Conservation (phyloP, 352 stramenopile species). For the Globisporangium rhizosaccharum region DNA sequence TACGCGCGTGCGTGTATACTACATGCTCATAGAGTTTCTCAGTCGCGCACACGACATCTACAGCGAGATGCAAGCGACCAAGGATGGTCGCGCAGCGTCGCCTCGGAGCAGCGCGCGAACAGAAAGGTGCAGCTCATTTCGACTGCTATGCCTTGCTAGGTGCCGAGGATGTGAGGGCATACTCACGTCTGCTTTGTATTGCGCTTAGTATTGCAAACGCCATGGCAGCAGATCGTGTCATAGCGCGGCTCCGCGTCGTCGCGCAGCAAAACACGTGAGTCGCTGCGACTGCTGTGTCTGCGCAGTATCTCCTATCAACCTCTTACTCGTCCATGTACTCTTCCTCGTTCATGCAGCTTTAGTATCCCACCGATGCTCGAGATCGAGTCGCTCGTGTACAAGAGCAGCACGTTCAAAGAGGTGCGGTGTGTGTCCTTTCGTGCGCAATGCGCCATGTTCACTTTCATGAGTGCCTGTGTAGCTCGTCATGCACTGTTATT, state of each 20-base stretch:
- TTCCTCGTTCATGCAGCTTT: conserved; percentile 18
- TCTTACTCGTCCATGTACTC: not conserved
- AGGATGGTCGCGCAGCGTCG: conserved; percentile 21
- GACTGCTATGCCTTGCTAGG: not conserved
- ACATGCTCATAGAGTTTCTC: conserved; percentile 34
- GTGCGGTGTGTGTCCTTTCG: conserved; percentile 20
- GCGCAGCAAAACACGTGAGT: conserved; percentile 42
- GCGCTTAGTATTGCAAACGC: conserved; percentile 34
- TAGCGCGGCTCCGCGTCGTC: conserved; percentile 41
- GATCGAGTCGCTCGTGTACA: conserved; percentile 45
- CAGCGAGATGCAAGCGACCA: conserved; percentile 25
- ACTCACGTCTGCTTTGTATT: too few species aligned
- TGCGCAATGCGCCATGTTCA: not conserved
- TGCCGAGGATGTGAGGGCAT: too few species aligned
- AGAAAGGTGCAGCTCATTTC: conserved; percentile 23
- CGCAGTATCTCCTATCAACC: not conserved
- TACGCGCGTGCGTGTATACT: not conserved
- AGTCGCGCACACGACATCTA: conserved; percentile 45
- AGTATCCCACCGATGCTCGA: conserved; percentile 42
- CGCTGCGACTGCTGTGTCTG: not conserved
- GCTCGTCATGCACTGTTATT: too few species aligned
- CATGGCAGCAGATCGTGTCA: conserved; percentile 38
- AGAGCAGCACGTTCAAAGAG: conserved; percentile 55
- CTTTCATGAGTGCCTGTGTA: too few species aligned
- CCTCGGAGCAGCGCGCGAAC: conserved; percentile 21